Conservation (phyloP, 2,329 filamentous ascomycete genomes). For the Monosporascus sp. region DNA sequence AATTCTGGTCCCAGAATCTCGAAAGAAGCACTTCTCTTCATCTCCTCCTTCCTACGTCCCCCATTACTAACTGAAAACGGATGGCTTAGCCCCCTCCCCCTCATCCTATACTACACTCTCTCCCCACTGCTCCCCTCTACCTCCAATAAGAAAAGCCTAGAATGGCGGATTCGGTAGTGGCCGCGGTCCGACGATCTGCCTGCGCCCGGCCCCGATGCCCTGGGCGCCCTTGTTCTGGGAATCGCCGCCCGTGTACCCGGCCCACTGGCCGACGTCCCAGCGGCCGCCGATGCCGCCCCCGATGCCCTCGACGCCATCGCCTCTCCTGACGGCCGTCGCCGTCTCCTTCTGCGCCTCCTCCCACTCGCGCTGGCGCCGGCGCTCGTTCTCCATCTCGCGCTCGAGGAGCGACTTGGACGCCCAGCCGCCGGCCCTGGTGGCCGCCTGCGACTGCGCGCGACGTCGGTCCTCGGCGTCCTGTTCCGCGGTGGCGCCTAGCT, state of each 20-base stretch:
- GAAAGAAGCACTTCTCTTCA: too few species aligned
- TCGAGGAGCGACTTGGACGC: slow-evolving; percentile 68
- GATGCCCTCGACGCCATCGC: slow-evolving; percentile 54
- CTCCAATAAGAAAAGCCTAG: too few species aligned
- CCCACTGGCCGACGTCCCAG: slow-evolving; percentile 75
- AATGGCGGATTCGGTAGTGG: slow-evolving; percentile 48
- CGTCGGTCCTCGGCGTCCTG: slow-evolving; percentile 58
- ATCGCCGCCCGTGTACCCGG: slow-evolving; percentile 70
- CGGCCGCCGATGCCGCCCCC: slow-evolving; percentile 62
- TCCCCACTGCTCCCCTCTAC: too few species aligned
- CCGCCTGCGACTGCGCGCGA: slow-evolving; percentile 51
- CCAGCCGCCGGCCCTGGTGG: slow-evolving; percentile 59
- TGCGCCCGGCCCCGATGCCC: slow-evolving; percentile 64
- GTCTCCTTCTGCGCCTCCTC: slow-evolving; percentile 67
- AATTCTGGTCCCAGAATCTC: too few species aligned
- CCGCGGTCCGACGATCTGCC: slow-evolving; percentile 75
- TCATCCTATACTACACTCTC: too few species aligned
- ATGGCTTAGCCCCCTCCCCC: too few species aligned
- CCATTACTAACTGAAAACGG: too few species aligned
- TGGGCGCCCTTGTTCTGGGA: slow-evolving; percentile 62
- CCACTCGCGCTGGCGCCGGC: slow-evolving; percentile 74
- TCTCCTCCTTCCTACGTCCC: too few species aligned
- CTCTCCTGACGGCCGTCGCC: slow-evolving; percentile 47
- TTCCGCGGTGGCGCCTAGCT: slow-evolving; percentile 54
- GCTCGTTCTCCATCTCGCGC: slow-evolving; percentile 75